Percentiles rank a stretch among this genome's conserved stretches.
Conservation (phyloP, 768 basidiomycete genomes). For the Termitomyces sp. region DNA sequence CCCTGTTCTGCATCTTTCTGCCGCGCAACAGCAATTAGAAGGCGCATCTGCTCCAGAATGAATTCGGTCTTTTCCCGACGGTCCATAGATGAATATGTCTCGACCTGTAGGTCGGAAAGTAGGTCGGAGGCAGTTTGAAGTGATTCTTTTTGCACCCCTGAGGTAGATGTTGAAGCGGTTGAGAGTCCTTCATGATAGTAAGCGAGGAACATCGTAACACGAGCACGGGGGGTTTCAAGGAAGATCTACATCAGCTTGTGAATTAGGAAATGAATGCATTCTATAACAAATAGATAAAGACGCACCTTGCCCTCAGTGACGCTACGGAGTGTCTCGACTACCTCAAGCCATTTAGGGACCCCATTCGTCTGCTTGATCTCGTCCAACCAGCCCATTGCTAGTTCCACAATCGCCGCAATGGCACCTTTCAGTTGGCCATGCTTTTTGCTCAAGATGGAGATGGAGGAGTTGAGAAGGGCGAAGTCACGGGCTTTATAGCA, state of each 20-base stretch:
- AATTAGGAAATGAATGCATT: background rate
- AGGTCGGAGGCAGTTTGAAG: constrained; percentile 87
- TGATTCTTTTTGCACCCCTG: constrained; percentile 56
- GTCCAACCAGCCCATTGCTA: constrained; percentile 76
- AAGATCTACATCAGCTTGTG: constrained; percentile 68
- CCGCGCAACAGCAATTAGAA: constrained; percentile 74
- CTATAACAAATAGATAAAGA: background rate
- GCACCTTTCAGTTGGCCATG: constrained; percentile 94
- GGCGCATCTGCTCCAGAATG: constrained; percentile 95
- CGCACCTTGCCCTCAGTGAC: constrained; percentile 97
- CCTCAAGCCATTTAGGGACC: constrained; percentile 74
- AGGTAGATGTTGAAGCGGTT: constrained; percentile 36
- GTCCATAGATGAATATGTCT: constrained; percentile 99
- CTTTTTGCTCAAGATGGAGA: constrained; percentile 81
- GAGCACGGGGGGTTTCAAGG: constrained; percentile 92
- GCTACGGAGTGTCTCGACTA: constrained; percentile 83
- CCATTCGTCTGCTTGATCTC: constrained; percentile 69
- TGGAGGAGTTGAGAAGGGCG: constrained; percentile 63
- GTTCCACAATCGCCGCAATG: constrained; percentile 90
- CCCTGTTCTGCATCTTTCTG: constrained; percentile 69
- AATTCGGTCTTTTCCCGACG: constrained; percentile 98
- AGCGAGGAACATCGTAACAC: constrained; percentile 85
- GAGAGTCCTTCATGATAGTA: constrained; percentile 78
- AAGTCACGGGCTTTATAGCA: constrained; percentile 72
- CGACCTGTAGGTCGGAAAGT: constrained; percentile 92